Conservation (phyloP, 1,139 yeast species). For the Citeromyces hawaiiensis region DNA sequence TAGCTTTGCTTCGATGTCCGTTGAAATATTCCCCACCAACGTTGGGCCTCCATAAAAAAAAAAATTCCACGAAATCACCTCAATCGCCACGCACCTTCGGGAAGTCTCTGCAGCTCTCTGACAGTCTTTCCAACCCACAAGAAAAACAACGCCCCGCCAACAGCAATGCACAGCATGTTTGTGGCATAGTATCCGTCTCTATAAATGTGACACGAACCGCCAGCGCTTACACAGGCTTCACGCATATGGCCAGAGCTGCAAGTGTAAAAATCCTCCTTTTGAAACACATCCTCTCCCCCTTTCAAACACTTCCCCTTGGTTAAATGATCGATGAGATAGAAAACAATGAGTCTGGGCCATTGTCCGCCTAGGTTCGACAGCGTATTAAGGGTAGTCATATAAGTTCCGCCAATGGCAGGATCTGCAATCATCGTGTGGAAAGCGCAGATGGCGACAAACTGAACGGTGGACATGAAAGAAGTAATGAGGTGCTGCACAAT, state of each 20-base stretch:
- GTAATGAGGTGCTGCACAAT: conserved; percentile 74
- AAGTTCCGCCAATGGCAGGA: conserved; percentile 93
- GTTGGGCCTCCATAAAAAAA: too few species aligned
- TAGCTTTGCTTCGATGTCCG: too few species aligned
- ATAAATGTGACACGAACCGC: conserved; percentile 40
- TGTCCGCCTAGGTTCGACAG: conserved; percentile 91
- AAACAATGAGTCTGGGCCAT: conserved; percentile 82
- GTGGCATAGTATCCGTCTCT: conserved; percentile 78
- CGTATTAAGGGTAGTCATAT: conserved; percentile 93
- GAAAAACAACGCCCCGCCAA: conserved; percentile 58
- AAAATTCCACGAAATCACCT: not conserved
- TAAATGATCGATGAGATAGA: conserved; percentile 67
- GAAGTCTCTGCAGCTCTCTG: conserved; percentile 44
- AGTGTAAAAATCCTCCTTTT: conserved; percentile 19
- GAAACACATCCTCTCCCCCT: conserved; percentile 11
- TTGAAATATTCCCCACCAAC: too few species aligned
- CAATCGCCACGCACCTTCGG: conserved; percentile 61
- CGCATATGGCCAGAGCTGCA: conserved; percentile 29
- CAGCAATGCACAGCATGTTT: conserved; percentile 51
- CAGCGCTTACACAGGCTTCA: conserved; percentile 32
- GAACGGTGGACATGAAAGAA: conserved; percentile 89
- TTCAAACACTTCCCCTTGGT: conserved; percentile 47
- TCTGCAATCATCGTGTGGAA: conserved; percentile 95
- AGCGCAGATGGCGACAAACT: conserved; percentile 87
- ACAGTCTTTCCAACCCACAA: conserved; percentile 54